Evolutionary conservation across 768 basidiomycete genomes (phyloP), one percentile per base, ranked within the genome.

Genomic region (Lactifluus subvellereus): DNA sequence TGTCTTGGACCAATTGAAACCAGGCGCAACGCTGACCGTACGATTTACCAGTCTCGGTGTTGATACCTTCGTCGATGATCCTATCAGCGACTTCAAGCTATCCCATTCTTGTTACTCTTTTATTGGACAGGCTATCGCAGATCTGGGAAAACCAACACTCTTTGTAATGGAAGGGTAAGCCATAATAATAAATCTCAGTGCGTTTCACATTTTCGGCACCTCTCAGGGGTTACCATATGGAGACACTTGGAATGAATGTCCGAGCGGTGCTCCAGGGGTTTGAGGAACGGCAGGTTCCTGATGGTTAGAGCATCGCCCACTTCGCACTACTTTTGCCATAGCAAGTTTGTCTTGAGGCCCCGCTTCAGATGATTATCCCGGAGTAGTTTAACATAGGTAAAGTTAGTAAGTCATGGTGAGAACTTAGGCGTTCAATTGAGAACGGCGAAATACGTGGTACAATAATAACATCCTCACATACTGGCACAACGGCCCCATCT

Each of bases 161-260:
- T 76, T 76, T 58, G 67, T 72, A 10, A 71, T 76, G 74, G 74
- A 76, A 59, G 73, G 75, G 74, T 75, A 50, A 27, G 71, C 48
- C 18, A 37, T 43, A 42, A 18, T n/a, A n/a, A 30, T 38, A 33
- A 11, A 18, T 16, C 18, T 47, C 47, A 18, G 20, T 4, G 16
- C 6, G 18, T 37, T 30, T 51, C 40, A 57, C 40, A 20, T 13
- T 52, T n/a, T 38, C 7, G 22, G 35, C 30, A 45, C 14, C 14
- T 35, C 30, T 40, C 54, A 74, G 74, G 11, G 73, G 72, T 7
- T 73, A 75, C 49, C 66, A 70, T 59, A 52, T 73, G 43, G 62
- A 61, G 2, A 69, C 69, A 2, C 62, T 75, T 32, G 73, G 71
- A 9, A 53, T 60, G 18, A 74, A 74, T 52, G 71, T 74, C 18